phyloP scores from a whole-genome alignment of 1,139 yeast genomes.

The Petasospora rhodanensis region DNA sequence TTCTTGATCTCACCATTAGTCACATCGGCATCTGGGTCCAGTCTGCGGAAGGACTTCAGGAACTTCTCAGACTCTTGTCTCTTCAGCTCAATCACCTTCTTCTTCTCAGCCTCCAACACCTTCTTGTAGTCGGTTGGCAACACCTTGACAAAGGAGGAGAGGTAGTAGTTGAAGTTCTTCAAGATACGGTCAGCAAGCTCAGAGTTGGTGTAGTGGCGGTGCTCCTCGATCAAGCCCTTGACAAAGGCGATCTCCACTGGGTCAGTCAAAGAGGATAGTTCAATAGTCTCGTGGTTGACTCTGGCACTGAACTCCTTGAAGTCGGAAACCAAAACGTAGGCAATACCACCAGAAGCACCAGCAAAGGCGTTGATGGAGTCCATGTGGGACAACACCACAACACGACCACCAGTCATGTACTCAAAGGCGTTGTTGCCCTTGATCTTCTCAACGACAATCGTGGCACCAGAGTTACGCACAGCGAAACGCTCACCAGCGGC shows the following conservation, averaged over 20 bases:
- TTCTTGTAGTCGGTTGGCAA: constrained; percentile 88
- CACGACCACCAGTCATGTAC: constrained; percentile 99
- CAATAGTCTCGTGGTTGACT: constrained; percentile 81
- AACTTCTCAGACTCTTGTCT: constrained; percentile 53
- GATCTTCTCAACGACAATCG: constrained; percentile 87
- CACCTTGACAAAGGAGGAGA: constrained; percentile 90
- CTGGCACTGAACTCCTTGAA: constrained; percentile 75
- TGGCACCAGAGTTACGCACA: constrained; percentile 97
- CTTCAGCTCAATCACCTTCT: constrained; percentile 57
- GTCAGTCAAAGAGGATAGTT: constrained; percentile 69
- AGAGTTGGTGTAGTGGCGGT: constrained; percentile 90
- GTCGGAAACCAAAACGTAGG: constrained; percentile 92
- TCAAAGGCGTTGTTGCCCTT: constrained; percentile 99
- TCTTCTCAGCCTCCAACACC: constrained; percentile 77
- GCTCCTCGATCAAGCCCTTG: constrained; percentile 91
- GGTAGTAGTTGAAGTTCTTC: constrained; percentile 79
- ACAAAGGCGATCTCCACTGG: constrained; percentile 93
- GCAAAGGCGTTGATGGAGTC: constrained; percentile 94
- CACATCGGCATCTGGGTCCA: constrained; percentile 70
- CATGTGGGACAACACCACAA: constrained; percentile 84
- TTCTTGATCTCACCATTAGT: constrained; percentile 75
- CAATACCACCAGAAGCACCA: constrained; percentile 99
- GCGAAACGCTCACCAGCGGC: constrained; percentile 98
- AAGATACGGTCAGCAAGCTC: constrained; percentile 82
- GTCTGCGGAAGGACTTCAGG: constrained; percentile 57